phyloP scores from a whole-genome alignment of 345 rosid genomes.

The Eutrema heterophyllum region DNA sequence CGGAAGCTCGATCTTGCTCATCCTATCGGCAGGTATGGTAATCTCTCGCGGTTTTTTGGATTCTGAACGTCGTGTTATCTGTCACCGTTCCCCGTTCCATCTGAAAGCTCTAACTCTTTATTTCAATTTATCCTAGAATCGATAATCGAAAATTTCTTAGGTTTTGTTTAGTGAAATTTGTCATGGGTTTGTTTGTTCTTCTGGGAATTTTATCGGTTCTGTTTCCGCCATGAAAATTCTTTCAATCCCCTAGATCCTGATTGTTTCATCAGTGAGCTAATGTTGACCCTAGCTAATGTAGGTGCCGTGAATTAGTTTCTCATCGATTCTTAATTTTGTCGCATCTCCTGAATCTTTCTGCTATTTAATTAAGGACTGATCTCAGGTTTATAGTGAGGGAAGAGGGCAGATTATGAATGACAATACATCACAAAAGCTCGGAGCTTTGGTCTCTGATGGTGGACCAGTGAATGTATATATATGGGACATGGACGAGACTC shows the following conservation, averaged over 20 bases:
- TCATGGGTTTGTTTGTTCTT: not conserved
- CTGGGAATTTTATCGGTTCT: not conserved
- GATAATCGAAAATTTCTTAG: not conserved
- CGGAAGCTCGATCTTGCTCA: constrained; percentile 19
- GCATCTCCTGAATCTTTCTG: not conserved
- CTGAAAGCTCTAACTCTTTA: not conserved
- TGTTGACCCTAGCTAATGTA: not conserved
- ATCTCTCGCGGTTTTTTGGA: not conserved
- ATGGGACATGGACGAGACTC: constrained; percentile 98
- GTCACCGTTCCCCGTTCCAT: not conserved
- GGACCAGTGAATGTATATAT: constrained; percentile 50
- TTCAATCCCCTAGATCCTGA: not conserved
- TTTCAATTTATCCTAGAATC: not conserved
- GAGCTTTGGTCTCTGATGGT: constrained; percentile 19
- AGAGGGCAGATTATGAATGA: constrained; percentile 24
- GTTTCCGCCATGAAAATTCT: not conserved
- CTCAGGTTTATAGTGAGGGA: not conserved
- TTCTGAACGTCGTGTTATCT: not conserved
- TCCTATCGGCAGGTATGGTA: constrained; percentile 12
- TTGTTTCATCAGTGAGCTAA: not conserved
- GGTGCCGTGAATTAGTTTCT: not conserved
- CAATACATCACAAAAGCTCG: constrained; percentile 20
- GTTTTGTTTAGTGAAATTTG: not conserved
- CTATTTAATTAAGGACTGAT: not conserved
- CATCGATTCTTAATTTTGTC: not conserved